Evolutionary conservation across 2,329 filamentous ascomycete species (phyloP).

Genomic region (Pyrenophora teres): DNA sequence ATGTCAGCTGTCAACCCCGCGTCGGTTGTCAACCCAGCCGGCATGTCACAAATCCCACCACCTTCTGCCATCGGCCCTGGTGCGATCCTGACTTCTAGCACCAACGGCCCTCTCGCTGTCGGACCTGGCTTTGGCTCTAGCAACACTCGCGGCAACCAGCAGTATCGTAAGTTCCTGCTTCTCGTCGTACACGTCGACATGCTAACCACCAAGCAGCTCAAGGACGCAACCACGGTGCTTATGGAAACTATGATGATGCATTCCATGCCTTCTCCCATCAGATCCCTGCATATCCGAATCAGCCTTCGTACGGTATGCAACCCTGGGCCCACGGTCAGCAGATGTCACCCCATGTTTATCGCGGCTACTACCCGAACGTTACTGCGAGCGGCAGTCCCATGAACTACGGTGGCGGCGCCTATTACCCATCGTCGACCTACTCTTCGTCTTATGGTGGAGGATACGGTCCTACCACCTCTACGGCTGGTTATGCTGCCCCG

Average conservation of each 20-base stretch:
- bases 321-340: slow-evolving; percentile 34
- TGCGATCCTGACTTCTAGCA: slow-evolving; percentile 37
- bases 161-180: slow-evolving; percentile 30
- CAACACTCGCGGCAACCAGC: slow-evolving; percentile 30
- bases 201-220: slow-evolving; percentile 24
- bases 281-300: slow-evolving; percentile 30
- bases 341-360: slow-evolving; percentile 28
- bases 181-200: not conserved
- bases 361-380: slow-evolving; percentile 26
- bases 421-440: slow-evolving; percentile 37
- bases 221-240: slow-evolving; percentile 22
- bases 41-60: slow-evolving; percentile 40
- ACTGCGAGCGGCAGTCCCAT: slow-evolving; percentile 37
- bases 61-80: slow-evolving; percentile 48
- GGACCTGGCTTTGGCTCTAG: slow-evolving; percentile 42
- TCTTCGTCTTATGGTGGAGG: slow-evolving; percentile 30
- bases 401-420: slow-evolving; percentile 38
- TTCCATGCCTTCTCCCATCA: slow-evolving; percentile 42
- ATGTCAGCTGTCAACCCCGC: slow-evolving; percentile 99
- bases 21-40: slow-evolving; percentile 65
- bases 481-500: slow-evolving; percentile 15
- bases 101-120: slow-evolving; percentile 30
- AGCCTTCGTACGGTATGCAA: slow-evolving; percentile 33
- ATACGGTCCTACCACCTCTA: slow-evolving; percentile 21
- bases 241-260: slow-evolving; percentile 31